phyloP scores from a whole-genome alignment of 345 rosid species.

The Eucalyptus decipiens region DNA sequence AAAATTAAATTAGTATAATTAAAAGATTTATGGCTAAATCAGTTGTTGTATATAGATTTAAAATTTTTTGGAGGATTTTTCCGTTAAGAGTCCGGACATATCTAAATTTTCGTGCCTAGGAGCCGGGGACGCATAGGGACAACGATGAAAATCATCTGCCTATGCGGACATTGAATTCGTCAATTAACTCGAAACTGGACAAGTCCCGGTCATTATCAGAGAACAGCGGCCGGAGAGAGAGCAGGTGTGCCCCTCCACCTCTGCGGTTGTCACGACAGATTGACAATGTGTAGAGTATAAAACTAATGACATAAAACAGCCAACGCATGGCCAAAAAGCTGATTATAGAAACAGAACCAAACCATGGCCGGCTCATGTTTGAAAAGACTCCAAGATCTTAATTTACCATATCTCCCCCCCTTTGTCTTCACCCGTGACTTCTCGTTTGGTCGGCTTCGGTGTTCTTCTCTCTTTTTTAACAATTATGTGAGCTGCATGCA shows the following conservation, averaged over 20 bases:
- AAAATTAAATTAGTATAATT: too few species aligned
- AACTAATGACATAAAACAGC: not conserved
- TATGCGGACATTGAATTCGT: not conserved
- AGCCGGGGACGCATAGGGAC: not conserved
- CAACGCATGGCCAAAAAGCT: not conserved
- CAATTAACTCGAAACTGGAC: not conserved
- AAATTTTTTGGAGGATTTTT: too few species aligned
- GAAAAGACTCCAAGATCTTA: not conserved
- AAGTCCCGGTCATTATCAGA: not conserved
- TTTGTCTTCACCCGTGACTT: not conserved
- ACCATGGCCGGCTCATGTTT: not conserved
- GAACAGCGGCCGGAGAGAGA: not conserved
- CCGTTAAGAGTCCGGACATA: too few species aligned
- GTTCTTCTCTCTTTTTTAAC: not conserved
- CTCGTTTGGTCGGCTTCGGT: not conserved
- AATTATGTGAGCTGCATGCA: not conserved
- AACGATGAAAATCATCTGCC: not conserved
- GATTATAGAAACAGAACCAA: not conserved
- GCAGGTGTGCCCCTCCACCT: not conserved
- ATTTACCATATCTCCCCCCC: not conserved
- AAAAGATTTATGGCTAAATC: too few species aligned
- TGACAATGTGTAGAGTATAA: not conserved
- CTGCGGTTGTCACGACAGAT: not conserved
- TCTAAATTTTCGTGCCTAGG: too few species aligned
- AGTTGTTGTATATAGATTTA: too few species aligned